Conservation (phyloP, 768 basidiomycete genomes). For the Neoboletus brunneissimus region DNA sequence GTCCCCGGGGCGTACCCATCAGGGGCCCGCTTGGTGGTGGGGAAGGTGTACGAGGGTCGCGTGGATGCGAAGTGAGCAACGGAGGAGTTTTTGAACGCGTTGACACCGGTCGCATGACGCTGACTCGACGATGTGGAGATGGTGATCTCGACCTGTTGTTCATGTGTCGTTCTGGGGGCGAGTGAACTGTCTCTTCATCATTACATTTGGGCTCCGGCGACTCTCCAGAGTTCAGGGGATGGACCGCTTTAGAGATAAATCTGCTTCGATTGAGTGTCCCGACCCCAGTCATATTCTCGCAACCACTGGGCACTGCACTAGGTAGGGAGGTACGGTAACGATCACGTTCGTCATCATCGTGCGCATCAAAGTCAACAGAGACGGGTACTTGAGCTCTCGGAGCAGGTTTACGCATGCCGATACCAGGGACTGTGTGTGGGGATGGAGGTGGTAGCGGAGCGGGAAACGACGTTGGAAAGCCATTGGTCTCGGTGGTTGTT, state of each 20-base stretch:
- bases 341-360: conserved; percentile 32
- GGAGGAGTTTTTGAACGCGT: conserved; percentile 43
- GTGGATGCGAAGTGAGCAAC: conserved; percentile 30
- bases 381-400: conserved; percentile 63
- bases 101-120: conserved; percentile 34
- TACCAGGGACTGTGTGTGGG: conserved; percentile 31
- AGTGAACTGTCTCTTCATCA: conserved; percentile 16
- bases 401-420: conserved; percentile 57
- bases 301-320: conserved; percentile 50
- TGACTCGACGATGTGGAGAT: conserved; percentile 24
- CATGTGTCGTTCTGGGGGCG: conserved; percentile 18
- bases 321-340: conserved; percentile 46
- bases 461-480: conserved; percentile 17
- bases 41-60: conserved; percentile 25
- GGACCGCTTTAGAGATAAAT: conserved; percentile 22
- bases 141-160: conserved; percentile 21
- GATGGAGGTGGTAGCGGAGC: conserved; percentile 16
- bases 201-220: conserved; percentile 9
- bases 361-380: conserved; percentile 47
- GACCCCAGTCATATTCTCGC: conserved; percentile 66
- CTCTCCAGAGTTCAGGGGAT: conserved; percentile 12
- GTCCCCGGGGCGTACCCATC: conserved; percentile 16
- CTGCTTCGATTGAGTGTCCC: conserved; percentile 39
- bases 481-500: conserved; percentile 33
- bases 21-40: conserved; percentile 17